Evolutionary conservation across 2,329 filamentous ascomycete genomes (phyloP).

Genomic region (Fusarium begoniae): DNA sequence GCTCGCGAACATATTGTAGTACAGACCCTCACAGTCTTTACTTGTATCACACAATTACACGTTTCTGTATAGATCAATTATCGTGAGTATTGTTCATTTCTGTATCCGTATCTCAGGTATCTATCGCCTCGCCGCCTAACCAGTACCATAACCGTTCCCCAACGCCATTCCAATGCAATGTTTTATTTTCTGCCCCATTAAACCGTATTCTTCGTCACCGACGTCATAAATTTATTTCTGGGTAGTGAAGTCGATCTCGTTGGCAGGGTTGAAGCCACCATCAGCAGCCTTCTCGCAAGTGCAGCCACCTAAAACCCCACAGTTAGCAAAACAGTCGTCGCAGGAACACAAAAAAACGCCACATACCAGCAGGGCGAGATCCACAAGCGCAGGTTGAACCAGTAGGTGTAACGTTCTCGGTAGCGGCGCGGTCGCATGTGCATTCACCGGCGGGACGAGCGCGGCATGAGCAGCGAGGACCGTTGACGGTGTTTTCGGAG

Average conservation of each 20-base stretch:
- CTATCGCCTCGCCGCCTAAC: conserved; percentile 17
- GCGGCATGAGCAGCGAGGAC: conserved; percentile 84
- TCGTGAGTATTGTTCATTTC: conserved; percentile 3
- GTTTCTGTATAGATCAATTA: no score
- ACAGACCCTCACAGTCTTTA: neutral
- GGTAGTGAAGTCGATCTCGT: conserved; percentile 90
- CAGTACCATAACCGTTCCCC: conserved; percentile 11
- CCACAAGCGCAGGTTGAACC: conserved; percentile 81
- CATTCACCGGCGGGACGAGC: conserved; percentile 82
- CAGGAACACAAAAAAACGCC: neutral
- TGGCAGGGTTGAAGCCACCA: conserved; percentile 66
- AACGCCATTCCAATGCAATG: conserved; percentile 33
- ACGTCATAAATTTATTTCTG: conserved; percentile 42
- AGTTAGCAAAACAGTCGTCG: conserved; percentile 20
- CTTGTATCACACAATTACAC: neutral
- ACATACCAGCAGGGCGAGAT: conserved; percentile 73
- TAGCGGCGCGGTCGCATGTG: conserved; percentile 77
- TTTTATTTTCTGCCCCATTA: neutral
- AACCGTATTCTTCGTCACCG: neutral
- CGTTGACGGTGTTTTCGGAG: conserved; percentile 77
- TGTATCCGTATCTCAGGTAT: conserved; percentile 11
- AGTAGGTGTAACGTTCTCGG: conserved; percentile 71
- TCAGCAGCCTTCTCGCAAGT: conserved; percentile 82
- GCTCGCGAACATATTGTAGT: neutral
- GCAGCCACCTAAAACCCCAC: conserved; percentile 64